phyloP scores from a whole-genome alignment of 2,329 filamentous ascomycete species.

The Fusarium ambrosium region DNA sequence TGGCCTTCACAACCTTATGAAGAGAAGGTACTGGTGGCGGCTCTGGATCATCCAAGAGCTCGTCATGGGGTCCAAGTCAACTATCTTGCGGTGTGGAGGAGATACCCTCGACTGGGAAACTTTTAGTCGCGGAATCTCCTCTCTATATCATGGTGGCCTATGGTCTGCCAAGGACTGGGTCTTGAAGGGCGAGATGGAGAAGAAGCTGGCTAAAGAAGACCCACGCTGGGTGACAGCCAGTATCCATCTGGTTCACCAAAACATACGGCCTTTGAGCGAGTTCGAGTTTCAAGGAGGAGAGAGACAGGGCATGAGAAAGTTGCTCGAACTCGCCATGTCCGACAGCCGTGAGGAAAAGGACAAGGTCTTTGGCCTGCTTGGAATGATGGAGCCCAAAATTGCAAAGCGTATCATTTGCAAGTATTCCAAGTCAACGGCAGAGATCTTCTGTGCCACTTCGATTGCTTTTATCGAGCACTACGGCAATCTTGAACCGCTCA shows the following conservation, averaged over 20 bases:
- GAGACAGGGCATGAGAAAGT: conserved; percentile 14
- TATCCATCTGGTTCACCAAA: conserved; percentile 23
- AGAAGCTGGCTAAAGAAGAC: not conserved
- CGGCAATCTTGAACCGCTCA: conserved; percentile 21
- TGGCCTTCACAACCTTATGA: conserved; percentile 21
- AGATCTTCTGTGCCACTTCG: conserved; percentile 15
- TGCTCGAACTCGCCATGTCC: conserved; percentile 23
- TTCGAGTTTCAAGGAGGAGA: conserved; percentile 15
- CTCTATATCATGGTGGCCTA: conserved; percentile 19
- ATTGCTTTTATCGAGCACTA: conserved; percentile 23
- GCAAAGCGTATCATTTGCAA: conserved; percentile 13
- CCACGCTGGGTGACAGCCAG: conserved; percentile 17
- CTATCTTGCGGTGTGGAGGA: conserved; percentile 16
- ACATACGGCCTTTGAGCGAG: conserved; percentile 17
- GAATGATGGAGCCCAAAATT: conserved; percentile 29
- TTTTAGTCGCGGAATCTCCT: conserved; percentile 15
- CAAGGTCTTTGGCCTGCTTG: conserved; percentile 27
- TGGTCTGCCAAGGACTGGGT: conserved; percentile 25
- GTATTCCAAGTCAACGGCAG: conserved; percentile 18
- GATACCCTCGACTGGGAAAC: conserved; percentile 20
- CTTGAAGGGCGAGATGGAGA: conserved; percentile 10
- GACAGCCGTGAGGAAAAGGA: conserved; percentile 22
- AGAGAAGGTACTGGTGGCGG: conserved; percentile 19
- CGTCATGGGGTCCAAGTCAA: conserved; percentile 23
- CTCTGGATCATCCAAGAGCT: conserved; percentile 30